These are phyloP conservation scores for Sphagnum contortum DNA, from an alignment of 225 moss, liverwort and hornwort genomes.

Conservation along the genomic window DNA sequence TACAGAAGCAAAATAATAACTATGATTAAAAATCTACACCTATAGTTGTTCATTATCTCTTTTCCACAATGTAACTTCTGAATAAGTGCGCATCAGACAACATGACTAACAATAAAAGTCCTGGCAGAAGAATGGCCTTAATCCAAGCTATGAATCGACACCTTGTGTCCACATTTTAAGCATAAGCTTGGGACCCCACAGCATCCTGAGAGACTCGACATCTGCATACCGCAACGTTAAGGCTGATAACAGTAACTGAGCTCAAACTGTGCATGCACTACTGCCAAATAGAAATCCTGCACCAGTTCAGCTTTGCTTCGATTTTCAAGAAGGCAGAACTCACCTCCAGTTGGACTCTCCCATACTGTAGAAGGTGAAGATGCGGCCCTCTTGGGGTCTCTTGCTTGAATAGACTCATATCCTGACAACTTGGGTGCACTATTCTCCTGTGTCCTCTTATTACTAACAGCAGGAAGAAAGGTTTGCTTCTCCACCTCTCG, in stretches of 20 bases:
- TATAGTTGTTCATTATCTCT: too few species aligned
- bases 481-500: slow-evolving; percentile 14
- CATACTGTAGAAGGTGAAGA: slow-evolving; percentile 40
- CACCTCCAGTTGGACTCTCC: slow-evolving; percentile 41
- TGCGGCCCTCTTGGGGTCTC: slow-evolving; percentile 15
- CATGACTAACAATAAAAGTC: too few species aligned
- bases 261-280: too few species aligned
- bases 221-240: too few species aligned
- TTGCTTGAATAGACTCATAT: slow-evolving; percentile 18
- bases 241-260: too few species aligned
- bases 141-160: too few species aligned
- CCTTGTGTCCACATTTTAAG: too few species aligned
- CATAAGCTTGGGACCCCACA: too few species aligned
- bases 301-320: slow-evolving; percentile 13
- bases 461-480: slow-evolving; percentile 17
- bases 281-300: background rate
- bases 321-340: slow-evolving; percentile 17
- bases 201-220: too few species aligned
- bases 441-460: slow-evolving; percentile 35
- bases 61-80: too few species aligned
- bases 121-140: too few species aligned
- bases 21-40: background rate
- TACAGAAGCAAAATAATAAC: background rate
- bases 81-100: too few species aligned
- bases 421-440: slow-evolving; percentile 21